phyloP scores from a whole-genome alignment of 2,329 filamentous ascomycete genomes.

The Talaromyces sp. region DNA sequence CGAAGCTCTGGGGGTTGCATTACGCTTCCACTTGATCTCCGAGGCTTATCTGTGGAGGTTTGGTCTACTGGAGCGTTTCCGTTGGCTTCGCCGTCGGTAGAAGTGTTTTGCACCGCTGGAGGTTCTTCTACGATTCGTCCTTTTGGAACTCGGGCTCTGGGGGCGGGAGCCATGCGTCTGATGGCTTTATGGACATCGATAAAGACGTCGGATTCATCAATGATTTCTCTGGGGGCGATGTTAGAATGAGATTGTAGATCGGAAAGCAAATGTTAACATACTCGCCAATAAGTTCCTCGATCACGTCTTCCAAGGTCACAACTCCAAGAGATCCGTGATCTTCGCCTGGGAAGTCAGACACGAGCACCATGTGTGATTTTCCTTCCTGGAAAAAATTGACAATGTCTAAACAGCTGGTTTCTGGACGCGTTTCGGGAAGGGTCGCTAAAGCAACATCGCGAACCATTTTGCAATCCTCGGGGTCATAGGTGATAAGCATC shows the following conservation, averaged over 20 bases:
- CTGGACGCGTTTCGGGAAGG: conserved; percentile 86
- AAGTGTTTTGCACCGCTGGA: conserved; percentile 30
- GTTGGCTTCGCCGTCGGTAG: conserved; percentile 39
- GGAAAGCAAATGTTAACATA: conserved; percentile 45
- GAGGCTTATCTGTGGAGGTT: conserved; percentile 13
- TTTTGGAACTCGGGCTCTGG: conserved; percentile 65
- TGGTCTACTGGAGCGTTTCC: conserved; percentile 18
- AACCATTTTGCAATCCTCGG: conserved; percentile 82
- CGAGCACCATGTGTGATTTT: conserved; percentile 97
- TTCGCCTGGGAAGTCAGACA: conserved; percentile 86
- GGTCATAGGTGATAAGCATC: conserved; percentile 97
- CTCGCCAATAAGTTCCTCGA: conserved; percentile 98
- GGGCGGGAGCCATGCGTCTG: conserved; percentile 77
- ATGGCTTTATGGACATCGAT: conserved; percentile 98
- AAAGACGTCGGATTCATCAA: conserved; percentile 97
- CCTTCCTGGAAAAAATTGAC: conserved; percentile 99
- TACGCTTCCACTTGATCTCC: conserved; percentile 18
- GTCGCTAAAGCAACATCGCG: conserved; percentile 89
- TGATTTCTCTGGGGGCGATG: conserved; percentile 69
- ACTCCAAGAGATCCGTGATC: conserved; percentile 87
- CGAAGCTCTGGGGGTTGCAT: conserved; percentile 32
- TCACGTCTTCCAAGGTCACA: conserved; percentile 94
- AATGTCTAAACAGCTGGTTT: conserved; percentile 95
- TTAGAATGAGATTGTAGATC: conserved; percentile 15
- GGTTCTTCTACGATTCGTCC: conserved; percentile 48